Evolutionary conservation across 148 eudicot genomes (phyloP).

Genomic region (Gaultheria prostrata): DNA sequence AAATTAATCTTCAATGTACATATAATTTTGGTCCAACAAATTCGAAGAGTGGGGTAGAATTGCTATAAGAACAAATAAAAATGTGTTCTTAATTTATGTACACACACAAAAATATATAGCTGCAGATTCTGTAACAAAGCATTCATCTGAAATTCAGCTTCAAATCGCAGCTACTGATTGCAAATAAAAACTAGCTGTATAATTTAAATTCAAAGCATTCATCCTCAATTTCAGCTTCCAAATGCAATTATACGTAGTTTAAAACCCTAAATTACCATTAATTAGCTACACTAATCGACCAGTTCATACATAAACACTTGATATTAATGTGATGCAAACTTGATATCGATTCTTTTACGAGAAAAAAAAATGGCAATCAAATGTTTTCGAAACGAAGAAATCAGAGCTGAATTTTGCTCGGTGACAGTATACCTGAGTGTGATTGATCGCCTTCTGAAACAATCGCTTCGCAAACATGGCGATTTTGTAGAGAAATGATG

Average conservation of each 20-base stretch:
- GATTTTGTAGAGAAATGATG: background rate
- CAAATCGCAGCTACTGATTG: background rate
- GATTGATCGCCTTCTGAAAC: slow-evolving; percentile 32
- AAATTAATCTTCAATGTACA: no score
- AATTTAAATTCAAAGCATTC: background rate
- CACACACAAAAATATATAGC: background rate
- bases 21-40: no score
- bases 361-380: background rate
- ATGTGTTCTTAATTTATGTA: background rate
- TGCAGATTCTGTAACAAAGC: background rate
- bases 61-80: background rate
- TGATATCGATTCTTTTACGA: background rate
- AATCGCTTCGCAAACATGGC: slow-evolving; percentile 43
- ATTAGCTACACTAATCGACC: background rate
- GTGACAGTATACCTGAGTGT: slow-evolving; percentile 9
- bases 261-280: background rate
- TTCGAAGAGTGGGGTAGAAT: no score
- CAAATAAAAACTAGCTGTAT: background rate
- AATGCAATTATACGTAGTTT: background rate
- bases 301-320: background rate
- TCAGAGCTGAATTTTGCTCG: background rate
- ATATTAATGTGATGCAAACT: background rate
- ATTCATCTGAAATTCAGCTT: background rate
- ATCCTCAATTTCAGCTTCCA: background rate
- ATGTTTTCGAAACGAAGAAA: background rate